These are phyloP conservation scores for Saccharum hybrid DNA, from an alignment of 202 grass and related monocot species.

Conservation along the genomic window DNA sequence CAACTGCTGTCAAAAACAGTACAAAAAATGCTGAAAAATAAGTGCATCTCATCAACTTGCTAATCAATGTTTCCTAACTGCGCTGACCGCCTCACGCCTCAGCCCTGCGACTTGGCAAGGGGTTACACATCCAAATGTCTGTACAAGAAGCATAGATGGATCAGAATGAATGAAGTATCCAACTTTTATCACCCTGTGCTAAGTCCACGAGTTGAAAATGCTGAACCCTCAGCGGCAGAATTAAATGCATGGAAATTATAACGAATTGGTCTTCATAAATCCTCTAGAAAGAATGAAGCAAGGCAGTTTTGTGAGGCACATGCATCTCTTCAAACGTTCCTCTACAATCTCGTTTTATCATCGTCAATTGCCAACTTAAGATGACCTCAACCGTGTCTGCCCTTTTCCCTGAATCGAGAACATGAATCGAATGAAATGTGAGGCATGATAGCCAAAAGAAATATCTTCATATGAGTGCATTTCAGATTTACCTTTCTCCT, in stretches of 20 bases:
- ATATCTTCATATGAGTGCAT: not conserved
- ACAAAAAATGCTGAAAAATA: slow-evolving; percentile 12
- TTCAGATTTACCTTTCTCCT: slow-evolving; percentile 55
- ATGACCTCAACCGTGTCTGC: slow-evolving; percentile 42
- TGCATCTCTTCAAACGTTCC: slow-evolving; percentile 10
- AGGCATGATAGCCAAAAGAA: not conserved
- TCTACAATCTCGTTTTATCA: slow-evolving; percentile 4
- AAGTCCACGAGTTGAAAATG: not conserved
- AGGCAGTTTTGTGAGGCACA: not conserved
- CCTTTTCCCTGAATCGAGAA: slow-evolving; percentile 40
- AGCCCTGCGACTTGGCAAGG: not conserved
- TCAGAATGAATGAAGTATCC: slow-evolving; percentile 14
- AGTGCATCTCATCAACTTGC: not conserved
- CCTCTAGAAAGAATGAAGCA: slow-evolving; percentile 3
- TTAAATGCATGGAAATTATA: not conserved
- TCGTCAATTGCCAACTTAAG: slow-evolving; percentile 25
- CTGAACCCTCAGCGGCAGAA: not conserved
- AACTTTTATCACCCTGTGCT: slow-evolving; percentile 13
- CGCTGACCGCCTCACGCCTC: not conserved
- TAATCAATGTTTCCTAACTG: not conserved
- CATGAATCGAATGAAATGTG: not conserved
- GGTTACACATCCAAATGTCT: slow-evolving; percentile 33
- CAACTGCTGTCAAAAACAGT: not conserved
- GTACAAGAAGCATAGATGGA: slow-evolving; percentile 26
- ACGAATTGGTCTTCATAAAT: not conserved